phyloP scores from a whole-genome alignment of 352 stramenopile genomes.

The Aphanomyces euteiches region DNA sequence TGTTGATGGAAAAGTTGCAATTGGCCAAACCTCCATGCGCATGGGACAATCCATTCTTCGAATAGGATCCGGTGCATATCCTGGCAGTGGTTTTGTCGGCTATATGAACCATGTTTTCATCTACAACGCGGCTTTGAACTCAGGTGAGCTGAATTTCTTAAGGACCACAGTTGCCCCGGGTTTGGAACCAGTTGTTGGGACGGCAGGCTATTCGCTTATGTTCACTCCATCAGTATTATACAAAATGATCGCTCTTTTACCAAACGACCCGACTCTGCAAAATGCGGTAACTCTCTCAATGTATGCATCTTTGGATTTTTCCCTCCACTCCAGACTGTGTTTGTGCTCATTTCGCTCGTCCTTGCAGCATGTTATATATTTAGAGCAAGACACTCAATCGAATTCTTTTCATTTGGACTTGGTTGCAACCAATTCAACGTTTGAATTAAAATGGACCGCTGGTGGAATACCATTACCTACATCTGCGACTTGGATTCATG shows the following conservation, averaged over 20 bases:
- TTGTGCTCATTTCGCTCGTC: neutral
- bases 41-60: neutral
- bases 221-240: neutral
- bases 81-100: conserved; percentile 15
- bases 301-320: conserved; percentile 19
- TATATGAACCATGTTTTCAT: conserved; percentile 27
- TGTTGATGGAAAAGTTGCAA: conserved; percentile 4
- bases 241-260: neutral
- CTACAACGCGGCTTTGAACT: conserved; percentile 18
- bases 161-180: neutral
- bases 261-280: neutral
- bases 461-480: neutral
- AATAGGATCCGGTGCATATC: conserved; percentile 6
- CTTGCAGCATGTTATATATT: neutral
- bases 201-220: conserved; percentile 12
- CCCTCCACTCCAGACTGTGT: neutral
- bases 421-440: neutral
- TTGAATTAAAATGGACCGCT: neutral
- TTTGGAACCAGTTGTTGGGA: conserved; percentile 4
- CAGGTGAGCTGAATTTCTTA: conserved; percentile 22
- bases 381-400: neutral
- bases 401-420: neutral
- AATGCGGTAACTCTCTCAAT: conserved; percentile 9
- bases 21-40: neutral
- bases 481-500: neutral